A percentile compares a stretch with the other conserved stretches of the same genome.
These are phyloP conservation scores for Dactylella cylindrospora DNA, from an alignment of 2,329 filamentous ascomycete genomes.

Conservation along the genomic window DNA sequence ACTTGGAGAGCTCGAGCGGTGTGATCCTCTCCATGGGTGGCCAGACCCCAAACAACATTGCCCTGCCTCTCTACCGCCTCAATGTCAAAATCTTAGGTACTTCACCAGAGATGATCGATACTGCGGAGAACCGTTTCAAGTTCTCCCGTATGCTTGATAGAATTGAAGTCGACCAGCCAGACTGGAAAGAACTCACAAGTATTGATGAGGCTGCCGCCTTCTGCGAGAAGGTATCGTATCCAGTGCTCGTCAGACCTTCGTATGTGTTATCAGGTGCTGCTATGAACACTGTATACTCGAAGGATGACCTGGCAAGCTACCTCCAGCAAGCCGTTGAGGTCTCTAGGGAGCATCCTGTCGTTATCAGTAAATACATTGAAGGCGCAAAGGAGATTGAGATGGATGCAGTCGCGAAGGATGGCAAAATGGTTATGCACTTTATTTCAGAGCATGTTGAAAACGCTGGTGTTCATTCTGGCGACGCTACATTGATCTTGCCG, in stretches of 20 bases:
- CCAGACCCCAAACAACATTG: constrained; percentile 97
- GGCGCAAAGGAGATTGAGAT: constrained; percentile 99
- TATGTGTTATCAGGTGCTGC: constrained; percentile 96
- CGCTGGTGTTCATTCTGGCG: constrained; percentile 95
- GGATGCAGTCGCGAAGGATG: constrained; percentile 92
- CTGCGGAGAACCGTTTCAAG: constrained; percentile 95
- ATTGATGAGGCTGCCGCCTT: constrained; percentile 86
- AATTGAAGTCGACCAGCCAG: constrained; percentile 91
- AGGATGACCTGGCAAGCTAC: constrained; percentile 86
- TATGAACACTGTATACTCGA: constrained; percentile 99
- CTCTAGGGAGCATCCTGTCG: constrained; percentile 91
- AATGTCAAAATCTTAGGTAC: constrained; percentile 93
- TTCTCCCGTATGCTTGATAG: constrained; percentile 97
- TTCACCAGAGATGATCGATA: constrained; percentile 98
- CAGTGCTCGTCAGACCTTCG: constrained; percentile 89
- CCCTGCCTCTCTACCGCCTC: constrained; percentile 79
- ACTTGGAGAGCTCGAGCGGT: constrained; percentile 77
- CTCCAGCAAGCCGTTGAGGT: constrained; percentile 89
- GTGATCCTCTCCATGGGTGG: constrained; percentile 95
- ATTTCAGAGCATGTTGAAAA: constrained; percentile 99
- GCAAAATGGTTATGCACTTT: constrained; percentile 89
- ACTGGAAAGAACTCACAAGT: constrained; percentile 96
- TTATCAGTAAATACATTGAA: constrained; percentile 99
- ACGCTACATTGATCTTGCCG: constrained; percentile 90
- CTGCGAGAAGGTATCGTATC: constrained; percentile 85